Evolutionary conservation across 495 filamentous ascomycete genomes (phyloP).

Genomic region (Penicillium robsamsonii): DNA sequence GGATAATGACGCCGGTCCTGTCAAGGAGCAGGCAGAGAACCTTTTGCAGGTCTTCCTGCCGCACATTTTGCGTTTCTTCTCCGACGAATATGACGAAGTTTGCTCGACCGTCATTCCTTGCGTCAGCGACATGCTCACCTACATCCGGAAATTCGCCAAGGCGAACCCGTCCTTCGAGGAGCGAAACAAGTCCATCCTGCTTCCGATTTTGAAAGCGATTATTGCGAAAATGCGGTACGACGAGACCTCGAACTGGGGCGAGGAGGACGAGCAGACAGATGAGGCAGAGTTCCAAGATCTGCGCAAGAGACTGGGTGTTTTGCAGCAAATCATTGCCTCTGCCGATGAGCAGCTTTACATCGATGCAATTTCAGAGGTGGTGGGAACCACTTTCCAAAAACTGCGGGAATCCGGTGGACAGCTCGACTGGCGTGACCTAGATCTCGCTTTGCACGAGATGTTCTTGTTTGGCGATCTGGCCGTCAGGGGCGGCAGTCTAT

Average conservation of each 20-base stretch:
- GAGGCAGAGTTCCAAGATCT: constrained; percentile 98
- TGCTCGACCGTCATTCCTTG: constrained; percentile 92
- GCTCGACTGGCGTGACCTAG: constrained; percentile 92
- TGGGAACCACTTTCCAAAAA: constrained; percentile 76
- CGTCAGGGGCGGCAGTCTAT: constrained; percentile 77
- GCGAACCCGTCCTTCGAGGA: constrained; percentile 56
- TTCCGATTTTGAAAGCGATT: constrained; percentile 84
- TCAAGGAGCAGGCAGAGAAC: constrained; percentile 62
- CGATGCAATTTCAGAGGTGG: constrained; percentile 77
- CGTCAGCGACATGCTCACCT: constrained; percentile 83
- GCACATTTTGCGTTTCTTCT: constrained; percentile 85
- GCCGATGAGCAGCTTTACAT: constrained; percentile 84
- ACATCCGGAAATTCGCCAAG: constrained; percentile 76
- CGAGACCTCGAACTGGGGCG: constrained; percentile 89
- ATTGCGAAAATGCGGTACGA: constrained; percentile 96
- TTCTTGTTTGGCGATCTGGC: constrained; percentile 93
- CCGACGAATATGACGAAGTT: constrained; percentile 96
- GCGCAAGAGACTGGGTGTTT: constrained; percentile 77
- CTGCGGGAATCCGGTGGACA: constrained; percentile 66
- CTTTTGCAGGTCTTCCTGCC: constrained; percentile 79
- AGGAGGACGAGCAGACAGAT: constrained; percentile 91
- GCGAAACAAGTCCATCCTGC: constrained; percentile 73
- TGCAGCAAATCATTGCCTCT: constrained; percentile 86
- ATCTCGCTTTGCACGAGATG: constrained; percentile 95
- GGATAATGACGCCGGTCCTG: constrained; percentile 56